phyloP scores from a whole-genome alignment of 2,329 filamentous ascomycete genomes.

The Alternaria triticimaculans region DNA sequence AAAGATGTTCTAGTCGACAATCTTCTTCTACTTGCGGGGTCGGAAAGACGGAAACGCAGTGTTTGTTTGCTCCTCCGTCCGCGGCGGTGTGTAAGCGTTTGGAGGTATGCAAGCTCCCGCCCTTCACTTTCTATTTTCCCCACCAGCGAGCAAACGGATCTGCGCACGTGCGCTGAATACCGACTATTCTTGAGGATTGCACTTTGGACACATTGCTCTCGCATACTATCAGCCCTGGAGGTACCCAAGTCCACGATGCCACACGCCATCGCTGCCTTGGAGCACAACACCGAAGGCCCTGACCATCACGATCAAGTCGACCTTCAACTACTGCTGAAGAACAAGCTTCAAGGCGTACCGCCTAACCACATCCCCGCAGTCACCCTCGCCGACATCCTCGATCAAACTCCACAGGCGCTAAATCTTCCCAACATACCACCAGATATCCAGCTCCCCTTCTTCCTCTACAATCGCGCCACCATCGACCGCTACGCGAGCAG shows the following conservation, averaged over 20 bases:
- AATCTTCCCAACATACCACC: constrained; percentile 21
- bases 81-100: neutral
- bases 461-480: constrained; percentile 21
- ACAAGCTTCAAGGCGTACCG: constrained; percentile 21
- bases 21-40: neutral
- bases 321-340: constrained; percentile 4
- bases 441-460: constrained; percentile 29
- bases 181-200: neutral
- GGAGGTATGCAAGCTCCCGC: neutral
- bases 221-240: neutral
- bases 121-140: neutral
- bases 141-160: neutral
- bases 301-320: neutral
- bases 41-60: neutral
- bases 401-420: constrained; percentile 4
- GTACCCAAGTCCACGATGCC: neutral
- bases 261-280: neutral
- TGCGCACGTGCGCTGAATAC: neutral
- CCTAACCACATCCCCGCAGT: constrained; percentile 11
- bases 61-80: neutral
- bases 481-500: constrained; percentile 8
- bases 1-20: neutral
- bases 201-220: neutral
- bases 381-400: constrained; percentile 17
- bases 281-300: neutral